These are phyloP conservation scores for maize (Zea mays) DNA, from an alignment of 176 grass and related monocot genomes.

Conservation along the genomic window Zm-B73-REFERENCE-NAM-5.0 NC_050099.1:163296501-163297000, in stretches of 20 bases:
- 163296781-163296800: constrained; percentile 67
- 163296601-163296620: constrained; percentile 49
- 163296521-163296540: no score
- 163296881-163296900: no score
- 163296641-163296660: constrained; percentile 59
- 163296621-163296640: constrained; percentile 53
- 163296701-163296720: constrained; percentile 52
- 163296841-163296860: no score
- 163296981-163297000: not conserved
- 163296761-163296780: constrained; percentile 59
- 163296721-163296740: constrained; percentile 32
- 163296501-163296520: not conserved
- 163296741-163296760: constrained; percentile 44
- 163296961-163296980: constrained; percentile 17
- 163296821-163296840: no score
- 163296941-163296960: no score
- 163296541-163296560: not conserved
- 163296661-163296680: constrained; percentile 37
- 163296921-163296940: no score
- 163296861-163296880: no score
- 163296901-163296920: no score
- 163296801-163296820: no score
- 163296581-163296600: not conserved
- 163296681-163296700: constrained; percentile 56
- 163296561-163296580: not conserved